Base-by-base conservation (phyloP, 176 grass and related monocot species). In the Avena insularis region DNA sequence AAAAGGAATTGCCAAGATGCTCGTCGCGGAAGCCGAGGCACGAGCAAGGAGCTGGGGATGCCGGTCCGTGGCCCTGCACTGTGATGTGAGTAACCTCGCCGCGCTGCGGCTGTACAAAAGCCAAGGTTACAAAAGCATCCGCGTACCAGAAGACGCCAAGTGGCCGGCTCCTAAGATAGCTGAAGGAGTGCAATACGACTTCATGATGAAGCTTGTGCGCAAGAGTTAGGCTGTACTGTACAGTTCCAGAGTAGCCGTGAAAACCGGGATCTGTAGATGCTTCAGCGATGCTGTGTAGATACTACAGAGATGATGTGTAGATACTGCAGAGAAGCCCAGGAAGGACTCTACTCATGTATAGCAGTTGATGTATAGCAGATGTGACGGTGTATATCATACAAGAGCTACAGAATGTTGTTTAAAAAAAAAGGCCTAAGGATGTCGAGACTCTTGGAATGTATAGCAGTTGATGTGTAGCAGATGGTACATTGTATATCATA, bases 1-100 rank as follows among this genome's bases (percentile, higher is more conserved):
- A 56, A 92, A 93, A 84, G 97, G 97, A 60, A 96, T 98, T 13
- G 94, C 94, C 11, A 98, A 92, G 75, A 93, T 87, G 89, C 81
- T 98, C 10, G 88, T 98, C 19, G 58, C 83, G 2, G 87, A 91
- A 86, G 90, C 97, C 77, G 97, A 98, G 79, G 89, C 40, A 3
- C 92, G 91, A 13, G 94, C 94, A 65, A 76, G 66, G 80, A 93
- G 80, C 19, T 96, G 97, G 94, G 97, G 92, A 50, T 95, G 93
- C 77, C 88, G 90, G 35, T 91, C 96, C 5, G 82, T 96, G 59
- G 97, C 97, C 76, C 79, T 92, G 84, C 96, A 98, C 86, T 91
- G 93, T 47, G 96, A 98, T 82, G 71, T 83, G 13, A 92, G 89
- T 80, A 98, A 98, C 75, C 29, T 92, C 23, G 97, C 90, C 6